Conservation (phyloP, 495 filamentous ascomycete genomes). For the Tuber magnatum region DNA sequence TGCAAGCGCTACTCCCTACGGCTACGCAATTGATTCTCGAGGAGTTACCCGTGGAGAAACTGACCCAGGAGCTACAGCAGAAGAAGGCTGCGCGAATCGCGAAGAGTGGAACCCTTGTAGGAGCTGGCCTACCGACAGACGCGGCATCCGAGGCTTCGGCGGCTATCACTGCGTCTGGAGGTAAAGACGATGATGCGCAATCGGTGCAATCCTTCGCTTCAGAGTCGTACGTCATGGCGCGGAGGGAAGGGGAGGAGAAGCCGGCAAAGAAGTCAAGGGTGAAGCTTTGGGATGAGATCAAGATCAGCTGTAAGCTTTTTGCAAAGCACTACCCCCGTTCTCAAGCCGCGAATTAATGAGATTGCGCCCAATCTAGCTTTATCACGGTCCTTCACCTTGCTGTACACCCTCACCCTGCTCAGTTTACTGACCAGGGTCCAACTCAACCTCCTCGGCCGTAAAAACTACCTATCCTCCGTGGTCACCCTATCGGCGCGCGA, state of each 20-base stretch:
- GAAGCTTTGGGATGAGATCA: constrained; percentile 95
- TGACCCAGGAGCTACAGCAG: constrained; percentile 84
- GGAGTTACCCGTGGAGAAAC: constrained; percentile 78
- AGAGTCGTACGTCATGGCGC: constrained; percentile 35
- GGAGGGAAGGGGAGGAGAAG: constrained; percentile 45
- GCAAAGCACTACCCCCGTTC: background rate
- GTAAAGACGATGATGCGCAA: constrained; percentile 36
- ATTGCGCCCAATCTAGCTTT: constrained; percentile 56
- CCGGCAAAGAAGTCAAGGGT: constrained; percentile 68
- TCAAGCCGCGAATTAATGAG: constrained; percentile 21
- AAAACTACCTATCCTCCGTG: constrained; percentile 90
- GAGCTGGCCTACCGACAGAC: constrained; percentile 12
- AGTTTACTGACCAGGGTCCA: constrained; percentile 91
- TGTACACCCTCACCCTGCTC: constrained; percentile 84
- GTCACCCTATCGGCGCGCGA: constrained; percentile 69
- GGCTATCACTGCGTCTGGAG: constrained; percentile 6
- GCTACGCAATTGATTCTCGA: constrained; percentile 82
- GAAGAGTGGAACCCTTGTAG: constrained; percentile 45
- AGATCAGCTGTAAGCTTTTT: constrained; percentile 69
- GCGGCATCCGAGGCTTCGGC: constrained; percentile 24
- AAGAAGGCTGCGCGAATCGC: constrained; percentile 75
- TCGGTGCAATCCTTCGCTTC: constrained; percentile 40
- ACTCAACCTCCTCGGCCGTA: constrained; percentile 89
- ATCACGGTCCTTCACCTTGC: constrained; percentile 77
- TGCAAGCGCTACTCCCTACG: constrained; percentile 86